A percentile compares a stretch with the other conserved stretches of the same genome.
These are phyloP conservation scores for Linnemannia schmuckeri DNA, from an alignment of 192 early-diverging fungal species.

Conservation along the genomic window DNA sequence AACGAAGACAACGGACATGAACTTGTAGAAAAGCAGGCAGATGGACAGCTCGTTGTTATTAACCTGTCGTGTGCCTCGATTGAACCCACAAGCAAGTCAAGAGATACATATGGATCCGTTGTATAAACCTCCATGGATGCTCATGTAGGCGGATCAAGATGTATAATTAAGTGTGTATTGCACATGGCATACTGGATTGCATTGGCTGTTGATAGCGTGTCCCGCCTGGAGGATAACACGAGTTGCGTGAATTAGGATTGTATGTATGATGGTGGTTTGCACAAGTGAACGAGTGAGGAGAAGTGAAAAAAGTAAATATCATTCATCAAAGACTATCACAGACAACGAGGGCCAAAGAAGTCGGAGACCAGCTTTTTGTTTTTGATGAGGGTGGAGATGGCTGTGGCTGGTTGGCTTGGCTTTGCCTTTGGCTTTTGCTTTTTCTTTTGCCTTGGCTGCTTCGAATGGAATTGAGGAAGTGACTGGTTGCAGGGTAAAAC, in stretches of 20 bases:
- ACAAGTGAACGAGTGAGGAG: no score
- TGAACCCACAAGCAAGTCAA: background rate
- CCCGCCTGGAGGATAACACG: no score
- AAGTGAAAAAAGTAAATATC: background rate
- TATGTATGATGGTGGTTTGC: background rate
- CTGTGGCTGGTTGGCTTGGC: constrained; percentile 1
- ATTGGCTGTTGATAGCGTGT: background rate
- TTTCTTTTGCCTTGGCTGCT: background rate
- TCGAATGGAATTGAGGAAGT: background rate
- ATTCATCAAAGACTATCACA: background rate
- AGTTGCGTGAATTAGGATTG: background rate
- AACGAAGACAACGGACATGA: background rate
- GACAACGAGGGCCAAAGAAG: background rate
- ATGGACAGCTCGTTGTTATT: background rate
- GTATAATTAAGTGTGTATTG: background rate
- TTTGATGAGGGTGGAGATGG: background rate
- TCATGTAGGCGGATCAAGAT: background rate
- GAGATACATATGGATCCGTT: background rate
- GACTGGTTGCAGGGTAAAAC: background rate
- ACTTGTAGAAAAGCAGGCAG: background rate
- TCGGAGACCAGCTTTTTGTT: background rate
- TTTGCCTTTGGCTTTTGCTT: no score
- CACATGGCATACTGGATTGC: background rate
- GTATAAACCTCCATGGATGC: background rate
- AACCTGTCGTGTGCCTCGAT: background rate